Evolutionary conservation across 768 basidiomycete species (phyloP), one percentile per base, ranked within the genome.

Genomic region (Ephemerocybe angulata): DNA sequence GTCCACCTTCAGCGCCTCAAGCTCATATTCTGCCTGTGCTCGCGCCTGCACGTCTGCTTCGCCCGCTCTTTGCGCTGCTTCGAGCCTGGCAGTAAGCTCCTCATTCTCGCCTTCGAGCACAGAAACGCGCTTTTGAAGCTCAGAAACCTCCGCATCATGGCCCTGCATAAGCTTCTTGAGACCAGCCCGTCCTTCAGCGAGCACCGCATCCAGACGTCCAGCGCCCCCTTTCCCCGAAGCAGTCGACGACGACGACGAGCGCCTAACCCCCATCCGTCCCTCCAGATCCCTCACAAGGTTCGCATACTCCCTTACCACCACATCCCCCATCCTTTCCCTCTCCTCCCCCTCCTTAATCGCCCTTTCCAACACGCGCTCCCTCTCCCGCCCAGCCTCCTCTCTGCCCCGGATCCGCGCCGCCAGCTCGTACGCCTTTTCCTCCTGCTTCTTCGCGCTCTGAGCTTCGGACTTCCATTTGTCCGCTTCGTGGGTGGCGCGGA

Each of bases 221-320:
- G 44, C 35, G 17, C 44, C 42, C 46, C 15, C 29, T 31, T 35
- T 31, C 49, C 48, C 44, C 46, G 43, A 27, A 53, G 44, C 27
- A 10, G 29, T 33, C 19, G 47, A 53, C 33, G 33, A 40, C 56
- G 22, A 35, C 42, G 47, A 58, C 41, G 56, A 27, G 40, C 51
- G 49, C n/a, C 37, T 40, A 25, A 8, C 40, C 24, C 22, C 59
- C 53, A 65, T 66, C 55, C 76, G 73, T 17, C 76, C 75, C 61
- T 89, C 85, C 52, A 90, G 72, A 1, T 69, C 75, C 19, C 88
- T 76, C 12, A 91, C 90, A 13, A 92, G 77, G 55, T 82, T 82
- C 0, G 90, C 90, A 50, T 92, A 92, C 59, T 91, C 87, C 50
- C 77, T 73, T 15, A 91, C 78, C 4, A 83, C 85, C 28, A 78